phyloP scores from a whole-genome alignment of 202 grass and related monocot genomes.

The Elaeis oleifera region DNA sequence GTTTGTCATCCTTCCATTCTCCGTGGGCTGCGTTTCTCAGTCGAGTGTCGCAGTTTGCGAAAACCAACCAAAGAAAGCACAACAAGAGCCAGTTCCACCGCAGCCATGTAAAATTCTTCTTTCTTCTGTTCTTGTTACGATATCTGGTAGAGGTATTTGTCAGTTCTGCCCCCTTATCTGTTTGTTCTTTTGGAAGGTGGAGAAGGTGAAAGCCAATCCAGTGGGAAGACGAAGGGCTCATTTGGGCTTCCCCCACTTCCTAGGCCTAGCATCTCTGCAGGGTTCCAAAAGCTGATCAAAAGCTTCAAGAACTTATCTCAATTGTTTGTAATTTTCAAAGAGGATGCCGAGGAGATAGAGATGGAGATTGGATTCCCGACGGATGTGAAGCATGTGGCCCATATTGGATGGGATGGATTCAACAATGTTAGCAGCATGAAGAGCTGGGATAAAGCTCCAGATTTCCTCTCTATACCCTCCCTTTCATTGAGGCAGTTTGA shows the following conservation, averaged over 20 bases:
- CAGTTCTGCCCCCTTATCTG: background rate
- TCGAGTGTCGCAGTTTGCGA: conserved; percentile 8
- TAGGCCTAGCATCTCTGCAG: background rate
- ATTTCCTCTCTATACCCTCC: background rate
- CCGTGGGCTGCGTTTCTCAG: conserved; percentile 9
- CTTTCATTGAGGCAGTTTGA: conserved; percentile 5
- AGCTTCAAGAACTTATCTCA: conserved; percentile 12
- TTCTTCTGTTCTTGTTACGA: background rate
- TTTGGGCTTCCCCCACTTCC: conserved; percentile 1
- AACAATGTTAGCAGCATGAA: conserved; percentile 1
- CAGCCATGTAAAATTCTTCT: conserved; percentile 1
- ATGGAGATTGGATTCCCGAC: conserved; percentile 22
- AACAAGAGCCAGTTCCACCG: background rate
- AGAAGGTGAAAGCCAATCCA: background rate
- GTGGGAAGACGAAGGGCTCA: background rate
- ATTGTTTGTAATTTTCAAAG: conserved; percentile 4
- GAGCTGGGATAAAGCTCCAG: background rate
- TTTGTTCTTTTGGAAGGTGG: conserved; percentile 5
- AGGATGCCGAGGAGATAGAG: conserved; percentile 6
- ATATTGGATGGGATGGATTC: conserved; percentile 17
- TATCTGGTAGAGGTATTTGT: no score
- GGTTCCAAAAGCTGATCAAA: conserved; percentile 19
- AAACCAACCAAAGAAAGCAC: conserved; percentile 1
- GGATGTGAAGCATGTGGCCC: conserved; percentile 19
- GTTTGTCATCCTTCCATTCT: conserved; percentile 11